Percentiles rank a stretch among this genome's conserved stretches.
Evolutionary conservation across 2,329 filamentous ascomycete species (phyloP).

Genomic region (Purpureocillium takamizusanense): DNA sequence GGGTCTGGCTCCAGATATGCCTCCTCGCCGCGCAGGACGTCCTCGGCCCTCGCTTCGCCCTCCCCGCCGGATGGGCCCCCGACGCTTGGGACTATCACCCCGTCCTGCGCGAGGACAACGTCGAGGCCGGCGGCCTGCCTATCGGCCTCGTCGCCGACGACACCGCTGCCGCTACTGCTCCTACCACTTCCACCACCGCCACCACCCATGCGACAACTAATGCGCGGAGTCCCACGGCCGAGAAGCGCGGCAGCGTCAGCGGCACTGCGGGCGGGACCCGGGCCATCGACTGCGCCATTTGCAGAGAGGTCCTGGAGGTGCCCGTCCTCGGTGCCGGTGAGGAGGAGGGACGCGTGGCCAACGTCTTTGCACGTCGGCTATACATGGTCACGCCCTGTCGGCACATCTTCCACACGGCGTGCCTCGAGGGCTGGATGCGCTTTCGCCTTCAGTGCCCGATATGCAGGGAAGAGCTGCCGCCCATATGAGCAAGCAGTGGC

Average conservation of each 20-base stretch:
- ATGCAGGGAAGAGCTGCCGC: constrained; percentile 81
- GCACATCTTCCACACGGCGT: constrained; percentile 89
- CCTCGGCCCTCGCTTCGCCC: constrained; percentile 78
- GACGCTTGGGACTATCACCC: constrained; percentile 93
- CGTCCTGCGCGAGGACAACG: constrained; percentile 70
- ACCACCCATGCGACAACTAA: too few relatives aligned
- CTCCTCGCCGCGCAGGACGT: constrained; percentile 74
- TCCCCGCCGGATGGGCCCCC: constrained; percentile 60
- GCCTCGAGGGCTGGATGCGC: constrained; percentile 93
- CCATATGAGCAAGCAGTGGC: constrained; percentile 55
- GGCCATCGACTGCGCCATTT: constrained; percentile 88
- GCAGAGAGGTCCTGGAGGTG: constrained; percentile 84
- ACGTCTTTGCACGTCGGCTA: constrained; percentile 66
- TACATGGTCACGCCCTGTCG: constrained; percentile 98
- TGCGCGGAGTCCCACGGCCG: constrained; percentile 2
- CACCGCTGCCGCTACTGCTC: constrained; percentile 9
- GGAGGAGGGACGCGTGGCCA: constrained; percentile 47
- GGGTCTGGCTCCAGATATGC: constrained; percentile 83
- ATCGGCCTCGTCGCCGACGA: constrained; percentile 52
- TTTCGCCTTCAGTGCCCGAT: constrained; percentile 91
- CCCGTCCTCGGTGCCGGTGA: constrained; percentile 60
- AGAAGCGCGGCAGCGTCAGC: constrained; percentile 4
- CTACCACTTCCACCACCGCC: not conserved
- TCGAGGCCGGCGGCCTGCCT: constrained; percentile 71
- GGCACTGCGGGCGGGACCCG: constrained; percentile 14